These are phyloP conservation scores for Fusarium kyushuense DNA, from an alignment of 2,329 filamentous ascomycete species.

Conservation along the genomic window DNA sequence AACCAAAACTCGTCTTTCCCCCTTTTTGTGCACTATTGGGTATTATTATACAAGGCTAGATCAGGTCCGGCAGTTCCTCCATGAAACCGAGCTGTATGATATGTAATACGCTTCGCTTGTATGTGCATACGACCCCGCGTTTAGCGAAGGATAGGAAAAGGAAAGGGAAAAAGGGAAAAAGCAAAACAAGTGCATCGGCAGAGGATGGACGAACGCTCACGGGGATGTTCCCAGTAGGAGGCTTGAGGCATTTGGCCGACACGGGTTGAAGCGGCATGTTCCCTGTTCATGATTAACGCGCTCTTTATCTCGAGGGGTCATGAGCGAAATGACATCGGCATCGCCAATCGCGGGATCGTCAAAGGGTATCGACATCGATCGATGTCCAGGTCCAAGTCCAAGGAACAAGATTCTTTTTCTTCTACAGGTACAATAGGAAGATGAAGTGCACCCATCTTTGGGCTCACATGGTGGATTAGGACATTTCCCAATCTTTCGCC, in stretches of 20 bases:
- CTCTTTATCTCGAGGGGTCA: conserved; percentile 25
- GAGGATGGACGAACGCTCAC: conserved; percentile 30
- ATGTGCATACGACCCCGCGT: conserved; percentile 42
- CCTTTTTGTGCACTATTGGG: not conserved
- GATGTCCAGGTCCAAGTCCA: conserved; percentile 5
- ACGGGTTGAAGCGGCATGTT: conserved; percentile 42
- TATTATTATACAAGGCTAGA: conserved; percentile 10
- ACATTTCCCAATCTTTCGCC: conserved; percentile 13
- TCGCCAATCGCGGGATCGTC: conserved; percentile 46
- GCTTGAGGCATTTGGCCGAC: conserved; percentile 40
- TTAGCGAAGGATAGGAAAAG: conserved; percentile 39
- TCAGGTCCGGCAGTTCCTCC: conserved; percentile 29
- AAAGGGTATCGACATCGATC: conserved; percentile 30
- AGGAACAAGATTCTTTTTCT: conserved; percentile 5
- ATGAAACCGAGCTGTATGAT: conserved; percentile 4
- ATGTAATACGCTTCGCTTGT: conserved; percentile 2
- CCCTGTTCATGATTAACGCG: conserved; percentile 30
- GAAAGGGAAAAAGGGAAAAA: conserved; percentile 10
- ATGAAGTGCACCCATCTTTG: not conserved
- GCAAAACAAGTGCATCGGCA: conserved; percentile 19
- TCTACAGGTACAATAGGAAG: conserved; percentile 4
- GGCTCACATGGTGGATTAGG: conserved; percentile 35
- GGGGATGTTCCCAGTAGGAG: conserved; percentile 35
- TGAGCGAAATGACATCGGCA: conserved; percentile 26
- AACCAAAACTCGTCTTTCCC: not conserved